These are phyloP conservation scores for Candida neerlandica DNA, from an alignment of 1,139 yeast species.

Conservation along the genomic window DNA sequence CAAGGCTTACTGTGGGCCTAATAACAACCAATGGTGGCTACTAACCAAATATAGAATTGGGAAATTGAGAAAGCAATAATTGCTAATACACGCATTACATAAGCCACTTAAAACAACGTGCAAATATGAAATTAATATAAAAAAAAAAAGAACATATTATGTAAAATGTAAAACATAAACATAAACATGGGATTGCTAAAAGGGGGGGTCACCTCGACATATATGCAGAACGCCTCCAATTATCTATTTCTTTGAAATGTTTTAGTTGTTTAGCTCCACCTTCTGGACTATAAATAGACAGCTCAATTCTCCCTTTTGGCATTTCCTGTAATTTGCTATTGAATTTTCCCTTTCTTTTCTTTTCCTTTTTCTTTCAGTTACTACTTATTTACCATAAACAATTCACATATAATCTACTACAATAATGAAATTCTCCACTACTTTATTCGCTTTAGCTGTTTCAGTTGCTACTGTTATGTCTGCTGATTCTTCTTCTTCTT, in stretches of 20 bases:
- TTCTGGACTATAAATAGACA: background rate
- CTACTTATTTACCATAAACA: background rate
- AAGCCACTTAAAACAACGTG: background rate
- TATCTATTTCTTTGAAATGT: too few species aligned
- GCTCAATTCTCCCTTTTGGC: background rate
- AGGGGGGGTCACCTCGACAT: background rate
- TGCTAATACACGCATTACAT: background rate
- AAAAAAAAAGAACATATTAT: background rate
- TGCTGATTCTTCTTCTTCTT: constrained; percentile 4
- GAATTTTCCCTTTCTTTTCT: background rate
- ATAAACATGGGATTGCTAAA: background rate
- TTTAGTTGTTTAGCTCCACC: too few species aligned
- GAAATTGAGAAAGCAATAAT: background rate
- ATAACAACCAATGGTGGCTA: background rate
- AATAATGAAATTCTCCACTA: constrained; percentile 16
- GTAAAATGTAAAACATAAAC: too few species aligned
- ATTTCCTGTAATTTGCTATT: too few species aligned
- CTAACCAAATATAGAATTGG: background rate
- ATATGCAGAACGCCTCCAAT: too few species aligned
- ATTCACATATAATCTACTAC: background rate
- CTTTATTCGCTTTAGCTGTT: constrained; percentile 13
- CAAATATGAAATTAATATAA: too few species aligned
- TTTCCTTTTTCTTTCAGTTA: background rate
- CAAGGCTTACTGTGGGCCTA: background rate
- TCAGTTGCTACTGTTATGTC: constrained; percentile 12